These are phyloP conservation scores for Scytalidium lignicola DNA, from an alignment of 2,329 filamentous ascomycete genomes.

Conservation along the genomic window DNA sequence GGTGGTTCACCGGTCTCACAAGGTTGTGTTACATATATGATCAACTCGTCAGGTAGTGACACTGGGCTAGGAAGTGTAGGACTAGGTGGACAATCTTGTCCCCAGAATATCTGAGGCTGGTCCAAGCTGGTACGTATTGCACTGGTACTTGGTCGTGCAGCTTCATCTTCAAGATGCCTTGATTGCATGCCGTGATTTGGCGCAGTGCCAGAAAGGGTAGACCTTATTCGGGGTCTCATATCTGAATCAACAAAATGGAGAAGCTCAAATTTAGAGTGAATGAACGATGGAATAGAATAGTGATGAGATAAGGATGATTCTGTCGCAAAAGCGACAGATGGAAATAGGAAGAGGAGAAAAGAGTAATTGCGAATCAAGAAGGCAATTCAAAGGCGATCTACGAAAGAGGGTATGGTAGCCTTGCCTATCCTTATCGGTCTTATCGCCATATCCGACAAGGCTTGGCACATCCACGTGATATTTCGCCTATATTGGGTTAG, in stretches of 20 bases:
- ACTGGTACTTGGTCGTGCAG: background rate
- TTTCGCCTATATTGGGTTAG: background rate
- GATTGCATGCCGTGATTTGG: no score
- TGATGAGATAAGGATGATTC: background rate
- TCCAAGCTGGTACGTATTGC: background rate
- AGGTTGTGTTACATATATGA: conserved; percentile 12
- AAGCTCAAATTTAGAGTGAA: no score
- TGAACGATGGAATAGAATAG: no score
- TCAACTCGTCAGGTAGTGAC: conserved; percentile 12
- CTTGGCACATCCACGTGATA: conserved; percentile 1
- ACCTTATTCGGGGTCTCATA: no score
- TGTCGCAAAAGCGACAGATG: background rate
- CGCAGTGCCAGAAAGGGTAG: no score
- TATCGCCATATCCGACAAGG: conserved; percentile 4
- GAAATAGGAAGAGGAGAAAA: conserved; percentile 1
- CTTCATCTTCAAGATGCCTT: no score
- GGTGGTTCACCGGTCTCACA: conserved; percentile 11
- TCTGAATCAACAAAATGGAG: no score
- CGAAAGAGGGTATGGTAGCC: background rate
- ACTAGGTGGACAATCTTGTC: background rate
- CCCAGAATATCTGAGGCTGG: background rate
- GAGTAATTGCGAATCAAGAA: background rate
- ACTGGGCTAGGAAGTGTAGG: background rate
- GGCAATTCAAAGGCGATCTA: conserved; percentile 1
- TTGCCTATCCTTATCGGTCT: conserved; percentile 4